Evolutionary conservation across 495 filamentous ascomycete genomes (phyloP), one percentile per base, ranked within the genome.

Genomic region (Durotheca rogersii): DNA sequence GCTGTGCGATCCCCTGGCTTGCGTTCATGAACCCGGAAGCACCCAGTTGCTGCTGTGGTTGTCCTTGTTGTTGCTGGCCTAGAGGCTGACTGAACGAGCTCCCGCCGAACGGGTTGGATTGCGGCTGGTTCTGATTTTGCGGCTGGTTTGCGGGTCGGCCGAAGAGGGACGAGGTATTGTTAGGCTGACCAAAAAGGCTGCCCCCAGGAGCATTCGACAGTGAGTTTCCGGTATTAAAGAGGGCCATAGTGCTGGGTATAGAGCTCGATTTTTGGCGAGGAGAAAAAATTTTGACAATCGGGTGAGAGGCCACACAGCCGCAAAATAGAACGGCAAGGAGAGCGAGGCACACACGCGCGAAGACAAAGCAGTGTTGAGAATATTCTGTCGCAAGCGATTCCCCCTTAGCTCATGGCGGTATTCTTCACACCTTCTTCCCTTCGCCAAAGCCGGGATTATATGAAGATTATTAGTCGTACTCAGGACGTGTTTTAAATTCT

Each of bases 21-120:
- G 71, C 36, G 58, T 66, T 66, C 62, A 73, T 27, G 34, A 69
- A 43, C 53, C 58, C 29, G 45, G 55, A 18, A 53, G 60, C 56
- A 39, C 29, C 47, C 39, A 47, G 40, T 52, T 53, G 56, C 16
- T 53, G 57, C n/a, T 58, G 53, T 21, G 19, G 47, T 39, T 35
- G 53, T 20, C 41, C 41, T 33, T 47, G 51, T 23, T 34, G 42
- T 41, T 62, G 62, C n/a, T 53, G 53, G 20, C 43, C 43, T 25
- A 56, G 49, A 6, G 61, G 21, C 27, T 62, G 59, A 6, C 62
- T 59, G 42, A 69, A 67, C 33, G 64, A 10, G 18, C 61, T 60
- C 7, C 44, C 55, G 29, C 49, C 55, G 25, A 58, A 50, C 3
- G 46, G 19, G 47, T 25, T 43, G 17, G 43, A 25, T 35, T 53